phyloP scores from a whole-genome alignment of 345 rosid species.

The Eucalyptus virginea region DNA sequence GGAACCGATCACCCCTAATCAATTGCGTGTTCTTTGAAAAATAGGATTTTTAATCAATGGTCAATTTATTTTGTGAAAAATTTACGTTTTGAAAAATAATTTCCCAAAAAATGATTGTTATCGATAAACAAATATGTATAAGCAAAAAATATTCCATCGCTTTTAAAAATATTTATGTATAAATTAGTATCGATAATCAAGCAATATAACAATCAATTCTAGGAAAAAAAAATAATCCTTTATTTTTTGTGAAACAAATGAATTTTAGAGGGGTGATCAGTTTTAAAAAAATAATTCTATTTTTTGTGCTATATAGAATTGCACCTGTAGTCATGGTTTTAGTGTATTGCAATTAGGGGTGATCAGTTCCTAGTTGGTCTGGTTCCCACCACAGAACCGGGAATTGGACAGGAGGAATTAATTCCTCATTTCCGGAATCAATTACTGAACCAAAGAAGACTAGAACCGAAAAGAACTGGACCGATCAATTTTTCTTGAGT shows the following conservation, averaged over 20 bases:
- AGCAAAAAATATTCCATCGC: background rate
- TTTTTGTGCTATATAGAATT: background rate
- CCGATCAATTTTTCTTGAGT: fast-evolving
- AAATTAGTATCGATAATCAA: background rate
- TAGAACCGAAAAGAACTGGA: too few relatives aligned
- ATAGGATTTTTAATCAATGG: background rate
- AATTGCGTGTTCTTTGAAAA: background rate
- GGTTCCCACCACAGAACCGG: too few relatives aligned
- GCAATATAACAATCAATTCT: background rate
- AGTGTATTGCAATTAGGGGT: too few relatives aligned
- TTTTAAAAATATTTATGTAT: background rate
- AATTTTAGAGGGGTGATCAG: background rate
- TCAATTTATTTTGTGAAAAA: background rate
- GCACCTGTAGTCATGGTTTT: background rate
- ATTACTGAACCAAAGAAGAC: too few relatives aligned
- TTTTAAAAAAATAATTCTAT: too few relatives aligned
- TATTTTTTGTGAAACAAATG: background rate
- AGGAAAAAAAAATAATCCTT: background rate
- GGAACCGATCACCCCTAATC: too few relatives aligned
- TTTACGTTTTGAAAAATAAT: background rate
- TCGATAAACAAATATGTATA: background rate
- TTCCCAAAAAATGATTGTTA: background rate
- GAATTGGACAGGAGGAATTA: too few relatives aligned
- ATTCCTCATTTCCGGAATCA: too few relatives aligned
- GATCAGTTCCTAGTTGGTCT: too few relatives aligned